Evolutionary conservation across 2,329 filamentous ascomycete species (phyloP), one percentile per base, ranked within the genome.

Genomic region (Ramularia collo-cygni): DNA sequence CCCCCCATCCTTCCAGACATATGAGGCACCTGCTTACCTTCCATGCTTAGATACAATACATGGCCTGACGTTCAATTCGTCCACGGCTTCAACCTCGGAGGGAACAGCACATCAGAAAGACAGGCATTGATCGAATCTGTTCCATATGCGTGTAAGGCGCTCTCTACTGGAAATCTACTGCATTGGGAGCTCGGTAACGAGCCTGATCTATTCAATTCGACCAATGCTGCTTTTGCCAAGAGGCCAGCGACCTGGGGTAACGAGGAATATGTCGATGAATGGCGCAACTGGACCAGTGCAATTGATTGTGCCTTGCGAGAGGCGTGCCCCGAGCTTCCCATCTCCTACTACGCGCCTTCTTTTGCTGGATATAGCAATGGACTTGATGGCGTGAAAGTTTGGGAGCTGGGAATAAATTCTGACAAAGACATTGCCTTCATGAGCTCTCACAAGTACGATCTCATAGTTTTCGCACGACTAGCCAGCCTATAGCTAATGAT

Each of bases 121-220:
- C 59, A 71, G 24, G 73, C 71, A 0, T 64, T 81, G 1, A 51
- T 74, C 2, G 67, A 71, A 7, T 78, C 75, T 0, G 74, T 75
- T 0, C 67, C 74, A 0, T 58, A 77, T 28, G 76, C 69, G 2
- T 82, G 78, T 59, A 70, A 72, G 49, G 72, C 75, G 3, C 59
- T 82, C 0, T 61, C 64, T 2, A 59, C 60, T 8, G 70, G 68
- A 4, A 74, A 68, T 38, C 60, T 80, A 4, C 67, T 75, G 17
- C 63, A 64, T 46, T 82, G 75, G 75, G 75, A 79, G 53, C 75
- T 81, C 48, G 78, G 79, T 28, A 82, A 82, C 51, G 77, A 81
- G 56, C 75, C 76, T 0, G 77, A 82, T 55, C 59, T 81, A 6
- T 81, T 64, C 57, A 69, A 71, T 13, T 71, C 68, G 1, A 72